Evolutionary conservation across 2,329 filamentous ascomycete species (phyloP), one percentile per base, ranked within the genome.

Genomic region (Ophiostoma quercus): DNA sequence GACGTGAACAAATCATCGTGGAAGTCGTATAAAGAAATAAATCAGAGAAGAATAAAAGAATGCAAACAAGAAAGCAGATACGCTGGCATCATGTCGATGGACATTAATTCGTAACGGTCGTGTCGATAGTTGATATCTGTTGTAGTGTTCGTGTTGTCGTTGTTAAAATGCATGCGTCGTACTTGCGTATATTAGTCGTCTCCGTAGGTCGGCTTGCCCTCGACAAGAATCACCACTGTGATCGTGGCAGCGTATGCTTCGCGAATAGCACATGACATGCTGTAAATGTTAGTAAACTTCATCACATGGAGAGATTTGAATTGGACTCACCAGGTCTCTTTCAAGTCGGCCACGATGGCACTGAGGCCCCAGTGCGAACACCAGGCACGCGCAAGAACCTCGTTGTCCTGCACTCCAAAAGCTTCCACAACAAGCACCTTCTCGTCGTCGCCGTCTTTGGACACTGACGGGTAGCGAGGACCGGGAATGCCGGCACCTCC

Each of bases 321-420:
- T 19, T 7, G 25, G 66, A 81, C 85, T 77, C 75, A 87, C 85
- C 86, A 92, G 19, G 90, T 92, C 79, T 84, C 86, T 71, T 84
- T 81, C 68, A 91, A 77, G 77, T 92, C 88, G 9, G 89, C 89
- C 71, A 92, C 85, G 22, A 93, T 80, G 0, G 90, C 90, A 75
- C 85, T 88, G 74, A 92, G 79, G 2, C 90, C 90, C 85, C 89
- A 91, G 75, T 92, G 88, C 69, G 89, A 85, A 77, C 90, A 92
- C 90, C 90, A 93, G 7, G 90, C 90, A 72, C 90, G 82, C 0
- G 88, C 90, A 74, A 93, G 84, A 3, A 92, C 90, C 78, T 92
- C 90, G 74, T 92, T 92, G 77, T 92, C 90, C 67, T 82, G 82
- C 29, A 90, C 89, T 0, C 90, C 90, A 76, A 91, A 88, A 0